A percentile compares a stretch with the other conserved stretches of the same genome.
These are phyloP conservation scores for Exophiala spinifera DNA, from an alignment of 2,329 filamentous ascomycete genomes.

Conservation along the genomic window DNA sequence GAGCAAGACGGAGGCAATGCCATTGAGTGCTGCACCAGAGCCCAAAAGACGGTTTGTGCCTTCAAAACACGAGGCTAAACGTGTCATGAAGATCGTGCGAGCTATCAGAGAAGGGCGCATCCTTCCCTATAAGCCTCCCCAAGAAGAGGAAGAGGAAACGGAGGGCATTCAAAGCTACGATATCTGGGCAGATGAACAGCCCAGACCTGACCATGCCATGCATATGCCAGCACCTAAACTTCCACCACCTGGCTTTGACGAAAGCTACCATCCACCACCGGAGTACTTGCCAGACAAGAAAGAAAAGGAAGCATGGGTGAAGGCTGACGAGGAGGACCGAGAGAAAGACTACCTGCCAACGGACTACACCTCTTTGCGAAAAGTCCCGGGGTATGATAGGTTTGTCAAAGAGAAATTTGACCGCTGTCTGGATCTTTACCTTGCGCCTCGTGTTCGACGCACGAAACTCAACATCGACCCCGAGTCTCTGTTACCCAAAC, in stretches of 20 bases:
- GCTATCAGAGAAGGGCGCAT: conserved; percentile 94
- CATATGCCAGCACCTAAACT: conserved; percentile 92
- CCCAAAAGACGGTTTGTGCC: conserved; percentile 94
- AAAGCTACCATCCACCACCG: conserved; percentile 92
- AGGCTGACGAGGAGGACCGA: conserved; percentile 81
- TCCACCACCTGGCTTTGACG: conserved; percentile 86
- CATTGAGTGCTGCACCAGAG: conserved; percentile 87
- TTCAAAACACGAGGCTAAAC: conserved; percentile 94
- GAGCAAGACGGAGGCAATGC: conserved; percentile 87
- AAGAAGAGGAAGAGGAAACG: conserved; percentile 70
- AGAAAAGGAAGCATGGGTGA: conserved; percentile 82
- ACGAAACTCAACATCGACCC: conserved; percentile 97
- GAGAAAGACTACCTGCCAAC: conserved; percentile 84
- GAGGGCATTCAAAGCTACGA: conserved; percentile 75
- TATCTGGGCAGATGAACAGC: conserved; percentile 89
- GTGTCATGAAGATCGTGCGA: conserved; percentile 94
- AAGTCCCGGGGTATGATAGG: conserved; percentile 84
- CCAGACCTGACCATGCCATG: conserved; percentile 82
- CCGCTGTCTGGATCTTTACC: conserved; percentile 88
- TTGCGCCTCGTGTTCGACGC: conserved; percentile 86
- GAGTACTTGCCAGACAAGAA: conserved; percentile 88
- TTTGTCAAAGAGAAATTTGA: conserved; percentile 97
- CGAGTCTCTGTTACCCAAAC: conserved; percentile 83
- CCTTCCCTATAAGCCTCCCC: conserved; percentile 77
- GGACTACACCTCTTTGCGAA: conserved; percentile 77